A percentile compares a stretch with the other conserved stretches of the same genome.
phyloP scores from a whole-genome alignment of 179 eudicot genomes.

The Spergularia azorica region DNA sequence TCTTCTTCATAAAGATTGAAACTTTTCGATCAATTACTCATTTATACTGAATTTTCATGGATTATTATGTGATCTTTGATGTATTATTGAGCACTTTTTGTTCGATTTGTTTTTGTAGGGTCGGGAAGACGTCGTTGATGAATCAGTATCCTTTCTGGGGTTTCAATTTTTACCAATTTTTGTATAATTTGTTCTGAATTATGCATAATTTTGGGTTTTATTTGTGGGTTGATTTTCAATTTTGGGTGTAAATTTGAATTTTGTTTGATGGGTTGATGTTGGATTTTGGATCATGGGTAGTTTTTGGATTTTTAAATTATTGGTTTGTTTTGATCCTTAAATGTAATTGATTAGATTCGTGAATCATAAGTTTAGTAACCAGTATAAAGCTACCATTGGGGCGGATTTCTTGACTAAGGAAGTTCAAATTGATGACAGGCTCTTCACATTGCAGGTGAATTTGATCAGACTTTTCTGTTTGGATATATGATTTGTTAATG shows the following conservation, averaged over 20 bases:
- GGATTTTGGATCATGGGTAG: not conserved
- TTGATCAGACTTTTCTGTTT: not conserved
- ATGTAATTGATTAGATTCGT: slow-evolving; percentile 38
- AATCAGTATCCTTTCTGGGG: slow-evolving; percentile 59
- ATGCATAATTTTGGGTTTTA: not conserved
- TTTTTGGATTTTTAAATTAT: not conserved
- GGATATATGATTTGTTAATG: not conserved
- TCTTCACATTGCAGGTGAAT: slow-evolving; percentile 51
- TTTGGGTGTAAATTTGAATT: not conserved
- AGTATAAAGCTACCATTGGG: slow-evolving; percentile 54
- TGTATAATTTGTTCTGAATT: not conserved
- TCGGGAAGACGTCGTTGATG: slow-evolving; percentile 84
- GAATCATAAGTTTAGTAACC: slow-evolving; percentile 49
- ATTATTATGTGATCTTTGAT: slow-evolving; percentile 8
- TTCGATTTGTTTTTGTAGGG: slow-evolving; percentile 40
- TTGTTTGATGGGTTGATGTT: not conserved
- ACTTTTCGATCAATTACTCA: not conserved
- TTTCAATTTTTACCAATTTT: slow-evolving; percentile 8
- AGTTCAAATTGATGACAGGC: slow-evolving; percentile 49
- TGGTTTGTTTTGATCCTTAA: slow-evolving; percentile 23
- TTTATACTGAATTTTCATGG: not conserved
- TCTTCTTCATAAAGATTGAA: not conserved
- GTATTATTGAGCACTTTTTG: not conserved
- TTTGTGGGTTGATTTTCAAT: not conserved
- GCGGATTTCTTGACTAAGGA: slow-evolving; percentile 57